Percentiles rank a stretch among this genome's conserved stretches.
Evolutionary conservation across 495 filamentous ascomycete species (phyloP).

Genomic region (Margaritispora aquatica): DNA sequence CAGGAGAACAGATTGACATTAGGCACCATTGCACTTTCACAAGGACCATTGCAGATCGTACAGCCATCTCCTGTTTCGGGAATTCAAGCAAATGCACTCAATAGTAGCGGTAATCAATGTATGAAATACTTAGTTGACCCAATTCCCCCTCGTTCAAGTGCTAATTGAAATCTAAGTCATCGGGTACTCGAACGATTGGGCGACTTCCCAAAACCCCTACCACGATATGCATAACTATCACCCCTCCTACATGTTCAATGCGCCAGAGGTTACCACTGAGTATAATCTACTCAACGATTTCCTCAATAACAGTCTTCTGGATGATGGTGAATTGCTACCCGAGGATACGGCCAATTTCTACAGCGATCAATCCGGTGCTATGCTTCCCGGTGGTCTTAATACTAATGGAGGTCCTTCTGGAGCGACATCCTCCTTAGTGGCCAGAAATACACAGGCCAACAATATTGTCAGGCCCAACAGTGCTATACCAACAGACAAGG

Average conservation of each 20-base stretch:
- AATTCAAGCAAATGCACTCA: slow-evolving; percentile 45
- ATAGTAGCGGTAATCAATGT: slow-evolving; percentile 67
- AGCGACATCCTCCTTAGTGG: slow-evolving; percentile 6
- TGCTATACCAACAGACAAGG: slow-evolving; percentile 65
- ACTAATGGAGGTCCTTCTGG: slow-evolving; percentile 18
- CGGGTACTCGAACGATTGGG: slow-evolving; percentile 55
- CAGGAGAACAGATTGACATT: slow-evolving; percentile 18
- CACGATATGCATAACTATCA: slow-evolving; percentile 93
- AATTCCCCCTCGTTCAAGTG: slow-evolving; percentile 6
- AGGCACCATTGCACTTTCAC: slow-evolving; percentile 13
- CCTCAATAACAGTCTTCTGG: slow-evolving; percentile 77
- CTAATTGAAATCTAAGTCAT: slow-evolving; percentile 44
- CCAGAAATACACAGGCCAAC: slow-evolving; percentile 36
- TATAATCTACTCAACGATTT: slow-evolving; percentile 97
- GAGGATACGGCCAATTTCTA: slow-evolving; percentile 46
- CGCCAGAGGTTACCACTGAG: slow-evolving; percentile 89
- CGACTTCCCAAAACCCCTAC: slow-evolving; percentile 60
- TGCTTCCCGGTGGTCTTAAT: slow-evolving; percentile 22
- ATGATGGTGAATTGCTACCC: slow-evolving; percentile 63
- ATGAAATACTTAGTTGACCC: slow-evolving; percentile 38
- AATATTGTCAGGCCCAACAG: slow-evolving; percentile 54
- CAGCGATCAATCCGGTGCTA: slow-evolving; percentile 16
- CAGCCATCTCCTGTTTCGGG: slow-evolving; percentile 48
- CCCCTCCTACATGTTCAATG: slow-evolving; percentile 91
- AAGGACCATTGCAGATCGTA: slow-evolving; percentile 44